These are phyloP conservation scores for Glycine soja DNA, from an alignment of 306 rosid genomes.

Conservation along the genomic window DNA sequence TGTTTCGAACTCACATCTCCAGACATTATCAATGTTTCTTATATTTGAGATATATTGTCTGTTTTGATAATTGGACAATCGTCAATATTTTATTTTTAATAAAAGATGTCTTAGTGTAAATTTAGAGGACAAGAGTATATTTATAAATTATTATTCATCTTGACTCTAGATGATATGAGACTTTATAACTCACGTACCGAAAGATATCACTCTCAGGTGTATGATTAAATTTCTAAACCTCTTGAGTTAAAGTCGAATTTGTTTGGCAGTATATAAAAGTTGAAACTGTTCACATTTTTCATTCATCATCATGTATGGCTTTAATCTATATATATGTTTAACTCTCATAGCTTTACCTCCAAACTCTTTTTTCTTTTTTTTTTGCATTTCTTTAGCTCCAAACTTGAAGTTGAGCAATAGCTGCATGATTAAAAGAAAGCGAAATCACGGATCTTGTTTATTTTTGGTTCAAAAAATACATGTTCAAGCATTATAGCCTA, in stretches of 20 bases:
- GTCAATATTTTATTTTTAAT: too few relatives aligned
- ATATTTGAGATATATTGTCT: too few relatives aligned
- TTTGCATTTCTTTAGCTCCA: not conserved
- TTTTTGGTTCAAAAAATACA: slow-evolving; percentile 7
- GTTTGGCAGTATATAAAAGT: not conserved
- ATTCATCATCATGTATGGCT: not conserved
- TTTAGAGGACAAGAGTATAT: too few relatives aligned
- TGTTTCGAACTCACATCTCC: too few relatives aligned
- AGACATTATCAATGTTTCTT: too few relatives aligned
- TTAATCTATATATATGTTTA: not conserved
- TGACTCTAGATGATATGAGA: too few relatives aligned
- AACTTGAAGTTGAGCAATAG: not conserved
- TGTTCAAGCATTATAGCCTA: not conserved
- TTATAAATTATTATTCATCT: too few relatives aligned
- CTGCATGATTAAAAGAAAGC: slow-evolving; percentile 18
- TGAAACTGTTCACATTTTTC: not conserved
- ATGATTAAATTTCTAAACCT: too few relatives aligned
- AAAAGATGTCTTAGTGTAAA: too few relatives aligned
- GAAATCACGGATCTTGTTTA: slow-evolving; percentile 36
- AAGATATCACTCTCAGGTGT: too few relatives aligned
- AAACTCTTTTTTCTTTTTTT: not conserved
- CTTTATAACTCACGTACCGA: too few relatives aligned
- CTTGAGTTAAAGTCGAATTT: not conserved
- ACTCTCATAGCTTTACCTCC: not conserved
- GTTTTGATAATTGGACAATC: too few relatives aligned